Base-by-base conservation (phyloP, 441 rosid genomes). In the Dalechampia spathulata region DNA sequence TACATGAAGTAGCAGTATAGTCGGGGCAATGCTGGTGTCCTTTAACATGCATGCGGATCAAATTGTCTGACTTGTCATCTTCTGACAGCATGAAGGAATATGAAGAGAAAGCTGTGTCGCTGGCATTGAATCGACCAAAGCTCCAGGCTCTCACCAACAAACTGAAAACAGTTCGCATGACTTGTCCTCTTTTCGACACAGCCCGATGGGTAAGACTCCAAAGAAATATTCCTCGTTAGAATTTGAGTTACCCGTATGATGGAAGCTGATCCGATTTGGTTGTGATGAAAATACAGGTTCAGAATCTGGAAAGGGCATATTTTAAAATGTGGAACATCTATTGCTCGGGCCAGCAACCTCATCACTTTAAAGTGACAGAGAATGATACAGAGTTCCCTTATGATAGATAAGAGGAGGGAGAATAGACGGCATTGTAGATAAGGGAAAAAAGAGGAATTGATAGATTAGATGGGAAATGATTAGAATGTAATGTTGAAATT, bases 311-410 rank as follows among this genome's bases (percentile, higher is more conserved):
- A 71, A 77, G 96, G 63, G 71, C 96, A 6, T 94, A 84, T 76
- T 81, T 90, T 61, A 94, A 81, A 73, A 94, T 94, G 99, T 94
- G 98, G 99, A 88, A 76, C 76, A 71, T 86, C 16, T 75, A 84
- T 57, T 84, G 96, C 75, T 70, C 76, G 0, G 87, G 96, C 38
- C 79, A 80, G 75, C 77, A 81, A 51, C 87, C 96, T 6, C 83
- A 78, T 27, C 96, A 83, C 74, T 94, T 90, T 27, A 87, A 79
- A 65, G 99, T 90, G 6, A 64, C 73, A 0, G 98, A 94, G 75
- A 78, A 75, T 62, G 96, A 94, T 61, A 27, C 55, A 2, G 96
- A 90, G 37, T 90, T 79, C 82, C 98, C 98, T 3, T 72, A 45
- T 52, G 82, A 87, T 75, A 77, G 83, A 61, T 89, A 58, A 65